These are phyloP conservation scores for Auxenochlorella protothecoides DNA, from an alignment of 139 green algal species.

Conservation along the genomic window DNA sequence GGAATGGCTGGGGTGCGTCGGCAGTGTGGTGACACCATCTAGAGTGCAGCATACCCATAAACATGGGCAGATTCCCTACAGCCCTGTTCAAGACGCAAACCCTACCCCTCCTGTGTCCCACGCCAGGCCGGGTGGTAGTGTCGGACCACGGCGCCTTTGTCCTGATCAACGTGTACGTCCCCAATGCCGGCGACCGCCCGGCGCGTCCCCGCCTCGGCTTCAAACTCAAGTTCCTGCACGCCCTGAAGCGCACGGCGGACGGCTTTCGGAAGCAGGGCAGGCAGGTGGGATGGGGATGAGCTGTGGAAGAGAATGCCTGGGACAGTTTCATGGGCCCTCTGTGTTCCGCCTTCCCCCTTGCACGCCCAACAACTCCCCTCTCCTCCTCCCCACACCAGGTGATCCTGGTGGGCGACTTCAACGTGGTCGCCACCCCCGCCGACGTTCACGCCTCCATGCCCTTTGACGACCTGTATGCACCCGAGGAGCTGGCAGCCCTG, in stretches of 20 bases:
- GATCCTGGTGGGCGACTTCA: slow-evolving; percentile 55
- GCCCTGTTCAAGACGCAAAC: too few relatives aligned
- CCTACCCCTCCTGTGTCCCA: too few relatives aligned
- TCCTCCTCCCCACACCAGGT: slow-evolving; percentile 19
- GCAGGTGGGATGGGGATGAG: neutral
- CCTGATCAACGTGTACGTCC: slow-evolving; percentile 72
- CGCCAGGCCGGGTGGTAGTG: slow-evolving; percentile 11
- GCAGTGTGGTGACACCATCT: neutral
- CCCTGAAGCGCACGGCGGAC: slow-evolving; percentile 30
- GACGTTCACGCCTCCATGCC: slow-evolving; percentile 36
- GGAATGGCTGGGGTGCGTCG: neutral
- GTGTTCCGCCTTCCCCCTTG: neutral
- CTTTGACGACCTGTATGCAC: slow-evolving; percentile 21
- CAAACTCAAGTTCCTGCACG: slow-evolving; percentile 56
- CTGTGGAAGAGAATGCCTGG: too few relatives aligned
- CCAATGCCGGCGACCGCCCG: slow-evolving; percentile 58
- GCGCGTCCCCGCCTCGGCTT: slow-evolving; percentile 26
- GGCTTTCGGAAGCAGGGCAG: neutral
- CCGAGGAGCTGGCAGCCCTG: slow-evolving; percentile 26
- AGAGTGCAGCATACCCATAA: slow-evolving; percentile 2
- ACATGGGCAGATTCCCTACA: too few relatives aligned
- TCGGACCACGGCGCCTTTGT: slow-evolving; percentile 60
- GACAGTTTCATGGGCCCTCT: neutral
- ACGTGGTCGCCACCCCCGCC: slow-evolving; percentile 26
- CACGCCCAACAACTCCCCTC: neutral